phyloP scores from a whole-genome alignment of 768 basidiomycete genomes.

The Tulasnella sp. region DNA sequence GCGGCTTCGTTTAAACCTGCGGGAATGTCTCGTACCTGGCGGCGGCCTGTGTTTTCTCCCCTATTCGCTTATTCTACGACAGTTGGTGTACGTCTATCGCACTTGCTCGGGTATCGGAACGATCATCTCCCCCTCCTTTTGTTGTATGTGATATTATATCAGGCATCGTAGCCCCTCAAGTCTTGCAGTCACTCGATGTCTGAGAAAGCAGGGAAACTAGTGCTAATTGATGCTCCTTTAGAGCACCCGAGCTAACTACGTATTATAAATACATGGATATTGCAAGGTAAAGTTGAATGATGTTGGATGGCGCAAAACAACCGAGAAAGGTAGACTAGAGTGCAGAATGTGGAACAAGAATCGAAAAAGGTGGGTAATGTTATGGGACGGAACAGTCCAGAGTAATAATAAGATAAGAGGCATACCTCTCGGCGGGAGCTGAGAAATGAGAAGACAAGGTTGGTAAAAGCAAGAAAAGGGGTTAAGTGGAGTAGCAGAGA shows the following conservation, averaged over 20 bases:
- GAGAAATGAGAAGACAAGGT: background rate
- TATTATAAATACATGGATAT: constrained; percentile 10
- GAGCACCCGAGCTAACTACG: constrained; percentile 7
- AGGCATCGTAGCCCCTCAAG: background rate
- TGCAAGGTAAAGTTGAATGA: constrained; percentile 15
- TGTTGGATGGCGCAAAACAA: constrained; percentile 1
- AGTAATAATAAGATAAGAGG: constrained; percentile 12
- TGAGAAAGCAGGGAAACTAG: background rate
- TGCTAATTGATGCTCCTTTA: constrained; percentile 10
- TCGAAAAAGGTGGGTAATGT: background rate
- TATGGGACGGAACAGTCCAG: constrained; percentile 10
- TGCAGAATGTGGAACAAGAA: background rate
- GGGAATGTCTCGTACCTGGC: background rate
- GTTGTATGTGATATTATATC: background rate
- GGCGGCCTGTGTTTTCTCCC: background rate
- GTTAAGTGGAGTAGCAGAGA: background rate
- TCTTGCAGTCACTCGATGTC: background rate
- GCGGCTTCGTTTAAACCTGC: constrained; percentile 68
- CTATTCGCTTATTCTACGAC: constrained; percentile 16
- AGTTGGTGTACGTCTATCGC: background rate
- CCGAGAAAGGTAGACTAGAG: background rate
- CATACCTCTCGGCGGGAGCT: background rate
- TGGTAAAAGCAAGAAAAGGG: background rate
- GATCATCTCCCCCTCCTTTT: background rate
- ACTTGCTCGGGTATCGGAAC: background rate